A percentile compares a stretch with the other conserved stretches of the same genome.
These are phyloP conservation scores for Lactuca saligna DNA, from an alignment of 129 eudicot genomes.

Conservation along the genomic window DNA sequence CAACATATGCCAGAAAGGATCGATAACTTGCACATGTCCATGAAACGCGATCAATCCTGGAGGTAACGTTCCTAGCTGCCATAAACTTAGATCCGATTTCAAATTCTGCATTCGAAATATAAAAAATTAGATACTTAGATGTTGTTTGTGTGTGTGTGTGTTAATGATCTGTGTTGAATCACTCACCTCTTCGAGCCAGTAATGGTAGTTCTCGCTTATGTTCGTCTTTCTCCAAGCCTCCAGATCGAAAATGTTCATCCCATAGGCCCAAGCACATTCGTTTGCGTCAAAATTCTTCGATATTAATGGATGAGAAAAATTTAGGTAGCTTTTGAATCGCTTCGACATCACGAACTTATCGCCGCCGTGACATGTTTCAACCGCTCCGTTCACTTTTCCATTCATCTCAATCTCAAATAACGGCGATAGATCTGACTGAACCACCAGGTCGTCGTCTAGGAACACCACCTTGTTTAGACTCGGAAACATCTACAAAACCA, in stretches of 20 bases:
- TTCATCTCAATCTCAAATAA: slow-evolving; percentile 90
- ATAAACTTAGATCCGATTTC: slow-evolving; percentile 89
- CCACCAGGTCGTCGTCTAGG: slow-evolving; percentile 90
- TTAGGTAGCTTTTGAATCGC: slow-evolving; percentile 68
- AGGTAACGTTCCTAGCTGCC: slow-evolving; percentile 97
- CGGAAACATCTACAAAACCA: slow-evolving; percentile 71
- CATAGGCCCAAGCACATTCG: slow-evolving; percentile 98
- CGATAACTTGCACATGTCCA: slow-evolving; percentile 70
- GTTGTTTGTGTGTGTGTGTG: slow-evolving; percentile 14
- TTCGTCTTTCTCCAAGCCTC: slow-evolving; percentile 88
- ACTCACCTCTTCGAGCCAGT: slow-evolving; percentile 79
- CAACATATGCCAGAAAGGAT: slow-evolving; percentile 93
- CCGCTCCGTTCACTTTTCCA: slow-evolving; percentile 93
- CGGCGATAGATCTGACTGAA: slow-evolving; percentile 79
- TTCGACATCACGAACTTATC: slow-evolving; percentile 91
- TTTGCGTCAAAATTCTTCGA: slow-evolving; percentile 60
- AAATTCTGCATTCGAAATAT: slow-evolving; percentile 59
- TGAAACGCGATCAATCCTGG: slow-evolving; percentile 96
- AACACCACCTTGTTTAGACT: slow-evolving; percentile 71
- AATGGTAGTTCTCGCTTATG: slow-evolving; percentile 72
- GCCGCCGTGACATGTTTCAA: slow-evolving; percentile 73
- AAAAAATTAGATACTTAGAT: not conserved
- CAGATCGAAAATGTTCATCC: slow-evolving; percentile 88
- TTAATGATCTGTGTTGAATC: not conserved
- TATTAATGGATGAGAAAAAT: slow-evolving; percentile 87